Evolutionary conservation across 208 protist genomes (phyloP).

Genomic region (Leishmania arabica): DNA sequence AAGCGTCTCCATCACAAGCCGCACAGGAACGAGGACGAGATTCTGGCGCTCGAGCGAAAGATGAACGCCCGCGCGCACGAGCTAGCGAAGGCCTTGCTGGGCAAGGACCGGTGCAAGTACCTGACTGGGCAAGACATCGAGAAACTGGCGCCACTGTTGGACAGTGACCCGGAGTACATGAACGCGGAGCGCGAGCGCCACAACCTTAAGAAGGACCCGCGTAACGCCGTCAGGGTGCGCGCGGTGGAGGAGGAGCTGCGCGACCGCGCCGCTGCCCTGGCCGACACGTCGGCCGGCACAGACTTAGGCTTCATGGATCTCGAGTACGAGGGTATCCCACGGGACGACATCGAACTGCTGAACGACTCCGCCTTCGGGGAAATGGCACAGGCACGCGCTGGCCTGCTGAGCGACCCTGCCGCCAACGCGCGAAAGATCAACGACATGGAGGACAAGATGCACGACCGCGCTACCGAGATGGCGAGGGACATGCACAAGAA

Average conservation of each 20-base stretch:
- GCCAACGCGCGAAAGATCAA: slow-evolving; percentile 67
- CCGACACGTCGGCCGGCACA: slow-evolving; percentile 27
- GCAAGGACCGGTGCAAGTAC: slow-evolving; percentile 63
- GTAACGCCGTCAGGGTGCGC: slow-evolving; percentile 58
- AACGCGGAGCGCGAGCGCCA: slow-evolving; percentile 51
- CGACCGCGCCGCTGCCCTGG: slow-evolving; percentile 35
- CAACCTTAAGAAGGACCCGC: slow-evolving; percentile 61
- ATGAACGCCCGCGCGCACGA: slow-evolving; percentile 57
- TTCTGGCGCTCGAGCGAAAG: slow-evolving; percentile 43
- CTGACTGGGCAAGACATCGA: slow-evolving; percentile 45
- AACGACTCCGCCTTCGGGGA: slow-evolving; percentile 50
- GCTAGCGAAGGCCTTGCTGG: slow-evolving; percentile 50
- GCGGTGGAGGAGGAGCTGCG: slow-evolving; percentile 47
- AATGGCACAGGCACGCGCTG: slow-evolving; percentile 44
- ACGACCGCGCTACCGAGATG: slow-evolving; percentile 55
- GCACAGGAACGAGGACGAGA: slow-evolving; percentile 32
- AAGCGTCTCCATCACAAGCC: slow-evolving; percentile 45
- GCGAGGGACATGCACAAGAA: slow-evolving; percentile 52
- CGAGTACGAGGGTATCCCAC: slow-evolving; percentile 77
- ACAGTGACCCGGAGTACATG: slow-evolving; percentile 50
- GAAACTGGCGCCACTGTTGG: slow-evolving; percentile 48
- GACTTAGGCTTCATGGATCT: slow-evolving; percentile 64
- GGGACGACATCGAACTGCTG: slow-evolving; percentile 53
- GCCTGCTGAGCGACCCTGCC: slow-evolving; percentile 46
- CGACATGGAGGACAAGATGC: slow-evolving; percentile 71